phyloP scores from a whole-genome alignment of 2,329 filamentous ascomycete genomes.

The Aotearoamyces nothofagi region DNA sequence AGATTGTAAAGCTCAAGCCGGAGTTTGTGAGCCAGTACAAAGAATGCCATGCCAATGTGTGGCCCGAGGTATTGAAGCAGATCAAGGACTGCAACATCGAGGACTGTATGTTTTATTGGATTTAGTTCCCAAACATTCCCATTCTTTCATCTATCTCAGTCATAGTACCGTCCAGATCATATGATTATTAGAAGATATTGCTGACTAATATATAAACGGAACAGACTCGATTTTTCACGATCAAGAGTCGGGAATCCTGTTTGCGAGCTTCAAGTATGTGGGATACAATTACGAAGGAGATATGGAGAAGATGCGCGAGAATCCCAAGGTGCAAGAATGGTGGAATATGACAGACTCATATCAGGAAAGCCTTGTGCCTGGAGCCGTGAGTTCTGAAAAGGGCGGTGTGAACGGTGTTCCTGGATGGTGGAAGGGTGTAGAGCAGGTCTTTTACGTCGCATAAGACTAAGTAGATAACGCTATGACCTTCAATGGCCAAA shows the following conservation, averaged over 20 bases:
- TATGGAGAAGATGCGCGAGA: constrained; percentile 62
- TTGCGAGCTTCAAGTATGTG: constrained; percentile 67
- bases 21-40: constrained; percentile 56
- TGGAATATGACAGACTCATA: constrained; percentile 68
- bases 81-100: constrained; percentile 62
- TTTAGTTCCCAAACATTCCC: no score
- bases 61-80: constrained; percentile 63
- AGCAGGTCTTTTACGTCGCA: constrained; percentile 52
- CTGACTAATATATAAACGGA: no score
- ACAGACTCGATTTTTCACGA: constrained; percentile 63
- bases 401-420: constrained; percentile 41
- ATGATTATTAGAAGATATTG: neutral
- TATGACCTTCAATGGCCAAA: no score
- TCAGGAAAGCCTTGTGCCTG: constrained; percentile 49
- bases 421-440: constrained; percentile 53
- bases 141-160: no score
- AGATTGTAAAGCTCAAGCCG: constrained; percentile 58
- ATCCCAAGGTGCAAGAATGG: constrained; percentile 62
- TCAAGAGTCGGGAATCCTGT: constrained; percentile 44
- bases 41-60: constrained; percentile 55
- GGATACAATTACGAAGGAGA: constrained; percentile 57
- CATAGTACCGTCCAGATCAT: no score
- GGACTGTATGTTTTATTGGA: constrained; percentile 48
- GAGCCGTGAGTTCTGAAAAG: constrained; percentile 40
- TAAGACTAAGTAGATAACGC: no score